Evolutionary conservation across 2,329 filamentous ascomycete genomes (phyloP).

Genomic region (Penicillium sp.): DNA sequence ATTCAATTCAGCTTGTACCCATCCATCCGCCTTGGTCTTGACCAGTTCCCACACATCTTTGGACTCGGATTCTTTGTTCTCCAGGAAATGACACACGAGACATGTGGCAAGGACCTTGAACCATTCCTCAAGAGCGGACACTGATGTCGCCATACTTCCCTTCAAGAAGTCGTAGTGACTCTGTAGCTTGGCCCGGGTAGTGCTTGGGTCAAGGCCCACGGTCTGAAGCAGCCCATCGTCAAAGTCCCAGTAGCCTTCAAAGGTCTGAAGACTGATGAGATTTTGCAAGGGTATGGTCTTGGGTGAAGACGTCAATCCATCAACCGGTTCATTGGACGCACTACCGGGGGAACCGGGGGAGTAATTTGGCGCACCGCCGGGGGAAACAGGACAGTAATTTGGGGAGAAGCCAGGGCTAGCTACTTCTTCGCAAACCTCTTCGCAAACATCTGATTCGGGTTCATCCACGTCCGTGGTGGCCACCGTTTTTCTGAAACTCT

Average conservation of each 20-base stretch:
- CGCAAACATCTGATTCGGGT: background rate
- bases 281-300: background rate
- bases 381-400: too few relatives aligned
- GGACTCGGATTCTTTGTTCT: background rate
- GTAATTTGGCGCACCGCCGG: background rate
- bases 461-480: background rate
- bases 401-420: background rate
- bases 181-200: background rate
- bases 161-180: background rate
- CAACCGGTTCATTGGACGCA: too few relatives aligned
- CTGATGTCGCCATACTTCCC: background rate
- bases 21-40: background rate
- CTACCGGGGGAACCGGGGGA: too few relatives aligned
- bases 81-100: background rate
- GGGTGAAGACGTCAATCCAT: background rate
- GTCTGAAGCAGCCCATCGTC: background rate
- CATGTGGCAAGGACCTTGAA: background rate
- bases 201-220: background rate
- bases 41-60: background rate
- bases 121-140: background rate
- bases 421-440: too few relatives aligned
- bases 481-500: too few relatives aligned
- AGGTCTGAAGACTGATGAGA: background rate
- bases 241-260: background rate
- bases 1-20: background rate